These are phyloP conservation scores for Sanghuangporus weigelae DNA, from an alignment of 1,284 basidiomycete genomes.

Conservation along the genomic window DNA sequence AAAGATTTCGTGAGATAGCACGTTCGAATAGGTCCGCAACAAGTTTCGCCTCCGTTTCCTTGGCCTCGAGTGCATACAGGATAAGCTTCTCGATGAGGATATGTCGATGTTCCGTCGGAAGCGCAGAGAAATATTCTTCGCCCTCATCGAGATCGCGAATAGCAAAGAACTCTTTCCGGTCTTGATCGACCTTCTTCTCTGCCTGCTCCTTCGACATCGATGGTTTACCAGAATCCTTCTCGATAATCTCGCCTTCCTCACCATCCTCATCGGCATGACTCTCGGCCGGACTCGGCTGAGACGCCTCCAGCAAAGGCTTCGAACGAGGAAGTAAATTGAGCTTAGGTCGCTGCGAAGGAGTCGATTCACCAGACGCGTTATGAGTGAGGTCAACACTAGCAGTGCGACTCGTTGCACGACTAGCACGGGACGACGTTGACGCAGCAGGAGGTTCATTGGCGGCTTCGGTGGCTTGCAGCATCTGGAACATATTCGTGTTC, in stretches of 20 bases:
- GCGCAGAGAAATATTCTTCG: slow-evolving; percentile 73
- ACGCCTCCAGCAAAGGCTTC: slow-evolving; percentile 39
- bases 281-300: slow-evolving; percentile 44
- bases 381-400: slow-evolving; percentile 43
- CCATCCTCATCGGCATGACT: slow-evolving; percentile 52
- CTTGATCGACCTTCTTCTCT: slow-evolving; percentile 75
- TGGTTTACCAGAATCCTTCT: slow-evolving; percentile 25
- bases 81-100: slow-evolving; percentile 73
- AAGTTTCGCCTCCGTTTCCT: slow-evolving; percentile 78
- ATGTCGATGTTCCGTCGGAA: slow-evolving; percentile 60
- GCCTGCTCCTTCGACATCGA: slow-evolving; percentile 70
- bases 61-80: slow-evolving; percentile 70
- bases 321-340: slow-evolving; percentile 65
- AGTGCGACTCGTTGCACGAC: slow-evolving; percentile 33
- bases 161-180: slow-evolving; percentile 72
- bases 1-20: slow-evolving; percentile 50
- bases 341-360: slow-evolving; percentile 61
- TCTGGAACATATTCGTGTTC: slow-evolving; percentile 83
- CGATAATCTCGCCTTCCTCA: slow-evolving; percentile 35
- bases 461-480: slow-evolving; percentile 59
- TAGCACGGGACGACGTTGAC: slow-evolving; percentile 28
- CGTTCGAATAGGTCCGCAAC: slow-evolving; percentile 66
- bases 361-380: slow-evolving; percentile 32
- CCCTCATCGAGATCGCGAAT: slow-evolving; percentile 82
- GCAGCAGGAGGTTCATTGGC: slow-evolving; percentile 38